Evolutionary conservation across 208 protist genomes (phyloP).

Genomic region (Acanthamoeba castellanii): DNA sequence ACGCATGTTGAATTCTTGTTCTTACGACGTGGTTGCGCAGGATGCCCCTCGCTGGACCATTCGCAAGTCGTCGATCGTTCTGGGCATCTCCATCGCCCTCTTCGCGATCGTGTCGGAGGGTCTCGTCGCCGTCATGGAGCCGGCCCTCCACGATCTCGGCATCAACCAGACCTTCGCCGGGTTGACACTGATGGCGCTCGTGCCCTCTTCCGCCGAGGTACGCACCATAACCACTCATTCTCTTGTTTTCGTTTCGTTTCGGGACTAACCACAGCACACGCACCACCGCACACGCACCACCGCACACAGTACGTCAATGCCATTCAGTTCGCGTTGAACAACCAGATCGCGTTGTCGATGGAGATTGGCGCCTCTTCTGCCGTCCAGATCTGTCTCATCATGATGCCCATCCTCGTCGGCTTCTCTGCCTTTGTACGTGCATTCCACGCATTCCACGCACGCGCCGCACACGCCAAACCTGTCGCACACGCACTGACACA

Average conservation of each 20-base stretch:
- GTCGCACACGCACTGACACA: not conserved
- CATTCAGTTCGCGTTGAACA: conserved; percentile 83
- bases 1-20: not conserved
- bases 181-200: conserved; percentile 86
- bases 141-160: conserved; percentile 80
- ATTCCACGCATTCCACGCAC: not conserved
- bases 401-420: conserved; percentile 35
- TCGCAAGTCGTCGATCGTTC: conserved; percentile 77
- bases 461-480: not conserved
- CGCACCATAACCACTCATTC: conserved; percentile 76
- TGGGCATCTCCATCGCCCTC: conserved; percentile 69
- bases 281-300: not conserved
- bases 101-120: conserved; percentile 85
- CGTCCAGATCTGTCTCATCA: conserved; percentile 76
- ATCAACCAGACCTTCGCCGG: conserved; percentile 84
- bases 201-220: conserved; percentile 87
- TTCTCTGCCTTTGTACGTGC: not conserved
- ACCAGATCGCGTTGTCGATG: conserved; percentile 85
- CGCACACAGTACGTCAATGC: conserved; percentile 27
- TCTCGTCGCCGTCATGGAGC: conserved; percentile 81
- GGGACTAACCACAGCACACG: not conserved
- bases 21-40: not conserved
- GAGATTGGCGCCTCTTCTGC: conserved; percentile 86
- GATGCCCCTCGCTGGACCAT: conserved; percentile 82
- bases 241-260: not conserved